Conservation (phyloP, 2,329 filamentous ascomycete species). For the Aspergillus fischeri region DNA sequence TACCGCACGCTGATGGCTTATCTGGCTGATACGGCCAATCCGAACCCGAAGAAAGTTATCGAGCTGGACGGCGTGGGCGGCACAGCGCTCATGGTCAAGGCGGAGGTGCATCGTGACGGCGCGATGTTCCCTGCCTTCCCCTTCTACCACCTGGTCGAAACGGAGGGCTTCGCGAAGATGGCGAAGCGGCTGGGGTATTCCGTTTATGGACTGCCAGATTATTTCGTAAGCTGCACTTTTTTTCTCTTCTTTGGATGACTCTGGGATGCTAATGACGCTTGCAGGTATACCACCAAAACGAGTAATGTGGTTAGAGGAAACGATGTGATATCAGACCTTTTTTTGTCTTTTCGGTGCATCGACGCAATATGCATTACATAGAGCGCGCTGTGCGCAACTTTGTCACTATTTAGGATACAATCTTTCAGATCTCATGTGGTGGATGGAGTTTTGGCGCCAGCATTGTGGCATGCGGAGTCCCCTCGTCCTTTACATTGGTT, state of each 20-base stretch:
- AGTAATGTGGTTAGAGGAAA: conserved; percentile 48
- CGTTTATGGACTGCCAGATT: conserved; percentile 87
- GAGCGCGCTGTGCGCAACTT: conserved; percentile 6
- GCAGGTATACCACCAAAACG: conserved; percentile 86
- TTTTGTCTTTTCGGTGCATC: neutral
- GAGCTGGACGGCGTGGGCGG: conserved; percentile 90
- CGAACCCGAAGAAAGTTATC: conserved; percentile 61
- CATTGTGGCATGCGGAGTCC: neutral
- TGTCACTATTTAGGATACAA: neutral
- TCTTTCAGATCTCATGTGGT: neutral
- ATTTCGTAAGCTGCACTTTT: conserved; percentile 64
- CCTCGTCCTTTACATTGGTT: neutral
- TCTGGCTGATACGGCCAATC: conserved; percentile 55
- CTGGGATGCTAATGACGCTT: conserved; percentile 4
- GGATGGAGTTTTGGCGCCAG: neutral
- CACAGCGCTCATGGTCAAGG: conserved; percentile 88
- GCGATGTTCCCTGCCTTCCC: conserved; percentile 98
- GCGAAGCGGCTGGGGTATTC: conserved; percentile 81
- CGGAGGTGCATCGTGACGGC: conserved; percentile 92
- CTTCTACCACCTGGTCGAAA: conserved; percentile 97
- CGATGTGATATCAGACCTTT: neutral
- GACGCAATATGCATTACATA: neutral
- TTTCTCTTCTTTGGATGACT: neutral
- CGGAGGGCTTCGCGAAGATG: conserved; percentile 98
- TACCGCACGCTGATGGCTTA: conserved; percentile 90